Base-by-base conservation (phyloP, 495 filamentous ascomycete genomes). In the Cladorrhinum samala region DNA sequence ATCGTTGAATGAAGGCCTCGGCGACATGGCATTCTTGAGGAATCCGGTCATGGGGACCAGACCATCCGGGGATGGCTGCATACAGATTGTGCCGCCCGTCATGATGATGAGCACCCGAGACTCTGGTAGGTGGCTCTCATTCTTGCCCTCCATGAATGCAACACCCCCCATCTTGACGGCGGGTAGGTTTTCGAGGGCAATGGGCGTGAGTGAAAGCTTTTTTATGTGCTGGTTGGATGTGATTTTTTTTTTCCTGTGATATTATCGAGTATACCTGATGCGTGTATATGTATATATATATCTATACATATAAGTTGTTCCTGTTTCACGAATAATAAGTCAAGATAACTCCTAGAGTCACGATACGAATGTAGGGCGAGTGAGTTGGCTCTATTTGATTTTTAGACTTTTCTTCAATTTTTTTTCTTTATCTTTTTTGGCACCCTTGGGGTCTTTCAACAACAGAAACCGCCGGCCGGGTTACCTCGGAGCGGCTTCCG, bases 41-140 rank as follows among this genome's bases (percentile, higher is more conserved):
- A 98, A 98, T 0, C 87, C 89, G 61, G 82, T 74, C 13, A 87
- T 87, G 17, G 89, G 86, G 8, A 87, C 68, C 49, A 86, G 74
- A 7, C 83, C 87, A 46, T 82, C 77, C 0, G 77, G 74, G 2
- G 82, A 86, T 11, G 77, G 80, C 62, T 81, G 79, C 93, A 98
- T 98, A 70, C 91, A 96, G 52, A 98, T 97, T 1, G 93, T 97
- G 17, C 93, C 93, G 43, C 93, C 91, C 13, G 91, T 95, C 80
- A 92, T 92, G 70, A 95, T 88, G 54, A 95, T 85, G 51, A 95
- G 74, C 7, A 95, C 87, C 51, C 89, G 76, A 0, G 88, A 88
- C 67, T 95, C 91, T 1, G 82, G 81, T 54, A 69, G 72, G 24
- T 56, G 68, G 30, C 65, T 38, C 46, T 66, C 59, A 43, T 62